A percentile compares a stretch with the other conserved stretches of the same genome.
These are phyloP conservation scores for Rhododendron griersonianum DNA, from an alignment of 148 eudicot species.

Conservation along the genomic window DNA sequence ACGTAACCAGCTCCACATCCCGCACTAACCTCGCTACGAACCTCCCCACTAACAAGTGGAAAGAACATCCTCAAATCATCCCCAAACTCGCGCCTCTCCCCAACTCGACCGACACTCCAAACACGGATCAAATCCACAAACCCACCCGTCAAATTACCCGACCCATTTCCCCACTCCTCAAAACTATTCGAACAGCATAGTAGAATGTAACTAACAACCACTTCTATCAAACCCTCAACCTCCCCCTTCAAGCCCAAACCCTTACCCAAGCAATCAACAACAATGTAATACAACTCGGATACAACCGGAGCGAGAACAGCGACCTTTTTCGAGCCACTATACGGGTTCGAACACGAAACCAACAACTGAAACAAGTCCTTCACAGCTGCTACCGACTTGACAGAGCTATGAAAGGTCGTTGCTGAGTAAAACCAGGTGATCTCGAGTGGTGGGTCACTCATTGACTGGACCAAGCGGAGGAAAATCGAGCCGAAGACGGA, in stretches of 20 bases:
- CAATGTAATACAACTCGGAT: conserved; percentile 47
- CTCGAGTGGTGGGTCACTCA: conserved; percentile 75
- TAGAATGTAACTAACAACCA: conserved; percentile 43
- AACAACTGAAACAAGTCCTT: conserved; percentile 63
- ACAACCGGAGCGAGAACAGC: conserved; percentile 65
- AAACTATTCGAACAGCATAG: conserved; percentile 43
- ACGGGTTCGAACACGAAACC: conserved; percentile 48
- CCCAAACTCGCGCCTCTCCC: conserved; percentile 27
- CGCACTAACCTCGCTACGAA: conserved; percentile 22
- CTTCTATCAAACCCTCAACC: conserved; percentile 48
- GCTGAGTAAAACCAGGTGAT: conserved; percentile 82
- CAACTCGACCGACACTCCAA: conserved; percentile 53
- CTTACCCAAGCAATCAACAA: conserved; percentile 15
- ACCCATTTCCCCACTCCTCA: conserved; percentile 26
- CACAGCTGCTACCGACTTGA: conserved; percentile 16
- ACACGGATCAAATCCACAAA: conserved; percentile 63
- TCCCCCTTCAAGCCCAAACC: conserved; percentile 39
- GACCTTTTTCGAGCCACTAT: conserved; percentile 40
- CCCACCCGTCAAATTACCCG: conserved; percentile 28
- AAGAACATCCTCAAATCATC: conserved; percentile 58
- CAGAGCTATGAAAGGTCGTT: conserved; percentile 44
- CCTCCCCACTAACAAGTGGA: conserved; percentile 45
- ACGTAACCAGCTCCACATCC: conserved; percentile 43
- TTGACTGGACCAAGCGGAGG: conserved; percentile 58
- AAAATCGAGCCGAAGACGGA: conserved; percentile 49